phyloP scores from a whole-genome alignment of 345 rosid species.

The Eutrema japonicum region DNA sequence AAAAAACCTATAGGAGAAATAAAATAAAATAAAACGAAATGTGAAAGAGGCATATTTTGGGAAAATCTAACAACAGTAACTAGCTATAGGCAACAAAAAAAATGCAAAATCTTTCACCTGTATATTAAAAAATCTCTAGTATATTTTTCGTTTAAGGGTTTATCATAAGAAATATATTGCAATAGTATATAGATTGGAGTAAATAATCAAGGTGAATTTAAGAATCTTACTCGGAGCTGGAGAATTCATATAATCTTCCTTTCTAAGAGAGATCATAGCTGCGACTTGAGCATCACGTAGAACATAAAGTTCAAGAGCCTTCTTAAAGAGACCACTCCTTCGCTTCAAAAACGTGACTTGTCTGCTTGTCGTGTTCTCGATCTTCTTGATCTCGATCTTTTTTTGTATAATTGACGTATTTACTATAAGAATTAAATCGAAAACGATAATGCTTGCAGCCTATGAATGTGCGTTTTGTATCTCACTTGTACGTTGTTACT shows the following conservation, averaged over 20 bases:
- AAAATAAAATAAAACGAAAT: not conserved
- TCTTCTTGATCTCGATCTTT: conserved; percentile 59
- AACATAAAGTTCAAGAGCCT: conserved; percentile 62
- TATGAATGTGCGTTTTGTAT: too few species aligned
- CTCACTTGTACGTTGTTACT: too few species aligned
- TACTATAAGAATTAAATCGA: not conserved
- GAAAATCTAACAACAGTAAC: conserved; percentile 10
- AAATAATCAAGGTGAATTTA: conserved; percentile 6
- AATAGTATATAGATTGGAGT: not conserved
- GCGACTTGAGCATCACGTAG: conserved; percentile 65
- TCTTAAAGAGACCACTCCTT: conserved; percentile 61
- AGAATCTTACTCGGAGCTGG: conserved; percentile 52
- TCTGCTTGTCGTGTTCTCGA: conserved; percentile 58
- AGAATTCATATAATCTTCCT: conserved; percentile 52
- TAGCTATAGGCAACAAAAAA: not conserved
- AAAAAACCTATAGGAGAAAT: not conserved
- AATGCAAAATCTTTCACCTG: conserved; percentile 16
- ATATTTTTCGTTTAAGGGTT: not conserved
- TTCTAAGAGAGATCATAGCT: conserved; percentile 56
- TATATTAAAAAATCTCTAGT: conserved; percentile 28
- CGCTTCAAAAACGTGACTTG: conserved; percentile 67
- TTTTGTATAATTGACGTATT: not conserved
- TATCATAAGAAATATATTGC: not conserved
- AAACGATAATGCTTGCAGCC: too few species aligned
- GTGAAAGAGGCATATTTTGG: conserved; percentile 6